These are phyloP conservation scores for Grammothele lineata DNA, from an alignment of 768 basidiomycete genomes.

Conservation along the genomic window DNA sequence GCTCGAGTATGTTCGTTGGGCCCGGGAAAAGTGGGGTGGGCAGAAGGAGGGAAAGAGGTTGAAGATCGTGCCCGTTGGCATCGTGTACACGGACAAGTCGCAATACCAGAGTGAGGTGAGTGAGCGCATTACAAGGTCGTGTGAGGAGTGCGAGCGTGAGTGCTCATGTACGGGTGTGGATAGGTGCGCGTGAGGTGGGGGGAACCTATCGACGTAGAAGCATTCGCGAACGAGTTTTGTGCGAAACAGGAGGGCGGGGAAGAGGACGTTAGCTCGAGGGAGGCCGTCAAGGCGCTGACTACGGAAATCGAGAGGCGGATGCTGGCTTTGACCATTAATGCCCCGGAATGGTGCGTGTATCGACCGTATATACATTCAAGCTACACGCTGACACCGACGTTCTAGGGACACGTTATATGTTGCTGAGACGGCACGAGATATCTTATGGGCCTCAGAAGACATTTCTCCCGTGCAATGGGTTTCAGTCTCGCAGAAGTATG, in stretches of 20 bases:
- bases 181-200: conserved; percentile 78
- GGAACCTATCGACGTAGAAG: conserved; percentile 67
- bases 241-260: conserved; percentile 35
- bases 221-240: conserved; percentile 66
- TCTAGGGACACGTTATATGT: conserved; percentile 82
- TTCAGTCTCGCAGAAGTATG: conserved; percentile 83
- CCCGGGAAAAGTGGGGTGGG: conserved; percentile 40
- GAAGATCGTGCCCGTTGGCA: conserved; percentile 74
- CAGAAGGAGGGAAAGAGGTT: conserved; percentile 7
- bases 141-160: background rate
- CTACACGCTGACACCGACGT: background rate
- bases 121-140: conserved; percentile 7
- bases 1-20: conserved; percentile 84
- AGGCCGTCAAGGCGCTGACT: conserved; percentile 84
- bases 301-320: conserved; percentile 65
- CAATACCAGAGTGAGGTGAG: conserved; percentile 88
- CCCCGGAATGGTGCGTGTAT: conserved; percentile 78
- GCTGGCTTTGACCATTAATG: conserved; percentile 78
- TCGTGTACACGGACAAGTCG: conserved; percentile 92
- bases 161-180: background rate
- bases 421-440: conserved; percentile 84
- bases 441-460: conserved; percentile 72
- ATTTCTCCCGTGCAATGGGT: conserved; percentile 77
- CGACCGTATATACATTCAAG: background rate
- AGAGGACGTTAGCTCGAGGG: conserved; percentile 50